Evolutionary conservation across 2,329 filamentous ascomycete genomes (phyloP).

Genomic region (Pseudogymnoascus sp.): DNA sequence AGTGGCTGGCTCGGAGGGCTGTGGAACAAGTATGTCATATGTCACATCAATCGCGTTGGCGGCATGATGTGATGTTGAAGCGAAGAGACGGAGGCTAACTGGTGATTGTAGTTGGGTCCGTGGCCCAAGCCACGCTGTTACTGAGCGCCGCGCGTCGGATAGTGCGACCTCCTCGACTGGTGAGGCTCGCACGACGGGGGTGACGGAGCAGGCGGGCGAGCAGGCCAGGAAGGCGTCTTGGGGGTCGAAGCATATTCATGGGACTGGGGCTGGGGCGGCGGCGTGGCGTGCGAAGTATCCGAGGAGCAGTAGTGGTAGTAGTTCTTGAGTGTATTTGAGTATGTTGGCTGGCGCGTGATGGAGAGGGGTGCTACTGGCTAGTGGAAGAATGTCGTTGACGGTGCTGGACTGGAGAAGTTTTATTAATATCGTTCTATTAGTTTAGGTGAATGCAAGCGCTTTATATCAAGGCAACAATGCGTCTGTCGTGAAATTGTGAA

Average conservation of each 20-base stretch:
- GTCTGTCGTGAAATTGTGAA: neutral
- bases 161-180: neutral
- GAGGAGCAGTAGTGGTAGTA: neutral
- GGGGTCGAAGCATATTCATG: slow-evolving; percentile 3
- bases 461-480: neutral
- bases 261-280: neutral
- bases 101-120: neutral
- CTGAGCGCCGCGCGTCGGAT: neutral
- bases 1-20: slow-evolving; percentile 26
- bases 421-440: neutral
- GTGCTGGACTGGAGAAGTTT: neutral
- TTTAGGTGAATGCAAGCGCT: neutral
- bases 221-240: neutral
- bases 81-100: neutral
- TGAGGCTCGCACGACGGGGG: neutral
- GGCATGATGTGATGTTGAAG: neutral
- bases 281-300: neutral
- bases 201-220: neutral
- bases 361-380: neutral
- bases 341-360: neutral
- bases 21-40: slow-evolving; percentile 32
- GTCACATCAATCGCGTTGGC: neutral
- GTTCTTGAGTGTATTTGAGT: neutral
- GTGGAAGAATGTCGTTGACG: neutral
- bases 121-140: neutral